Evolutionary conservation across 2,329 filamentous ascomycete genomes (phyloP).

Genomic region (Dactylellina haptotyla): DNA sequence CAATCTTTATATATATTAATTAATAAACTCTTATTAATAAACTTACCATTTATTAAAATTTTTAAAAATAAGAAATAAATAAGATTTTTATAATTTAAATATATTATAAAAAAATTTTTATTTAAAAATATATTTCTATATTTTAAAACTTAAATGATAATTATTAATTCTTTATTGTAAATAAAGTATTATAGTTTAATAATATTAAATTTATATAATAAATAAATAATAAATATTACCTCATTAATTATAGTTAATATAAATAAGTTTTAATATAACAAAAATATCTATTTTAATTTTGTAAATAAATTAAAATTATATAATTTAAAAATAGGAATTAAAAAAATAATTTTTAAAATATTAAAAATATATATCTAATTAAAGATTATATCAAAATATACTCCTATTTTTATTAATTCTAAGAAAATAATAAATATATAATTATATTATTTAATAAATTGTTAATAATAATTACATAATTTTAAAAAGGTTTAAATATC

Average conservation of each 20-base stretch:
- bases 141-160: conserved; percentile 3
- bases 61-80: no score
- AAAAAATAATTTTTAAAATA: no score
- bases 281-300: background rate
- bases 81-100: no score
- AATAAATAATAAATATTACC: background rate
- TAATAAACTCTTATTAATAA: no score
- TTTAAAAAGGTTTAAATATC: background rate
- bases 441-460: background rate
- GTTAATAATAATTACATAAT: conserved; percentile 9
- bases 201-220: background rate
- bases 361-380: no score
- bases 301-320: no score
- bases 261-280: conserved; percentile 8
- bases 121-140: background rate
- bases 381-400: no score
- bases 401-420: no score
- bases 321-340: no score
- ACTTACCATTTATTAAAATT: no score
- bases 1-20: no score
- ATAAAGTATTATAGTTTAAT: conserved; percentile 7
- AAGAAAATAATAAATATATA: no score
- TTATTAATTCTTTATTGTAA: background rate
- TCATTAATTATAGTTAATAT: conserved; percentile 13
- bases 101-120: background rate